Percentiles rank a stretch among this genome's conserved stretches.
Evolutionary conservation across 805 yeast species (phyloP).

Genomic region (Zygosaccharomyces rouxii): DNA sequence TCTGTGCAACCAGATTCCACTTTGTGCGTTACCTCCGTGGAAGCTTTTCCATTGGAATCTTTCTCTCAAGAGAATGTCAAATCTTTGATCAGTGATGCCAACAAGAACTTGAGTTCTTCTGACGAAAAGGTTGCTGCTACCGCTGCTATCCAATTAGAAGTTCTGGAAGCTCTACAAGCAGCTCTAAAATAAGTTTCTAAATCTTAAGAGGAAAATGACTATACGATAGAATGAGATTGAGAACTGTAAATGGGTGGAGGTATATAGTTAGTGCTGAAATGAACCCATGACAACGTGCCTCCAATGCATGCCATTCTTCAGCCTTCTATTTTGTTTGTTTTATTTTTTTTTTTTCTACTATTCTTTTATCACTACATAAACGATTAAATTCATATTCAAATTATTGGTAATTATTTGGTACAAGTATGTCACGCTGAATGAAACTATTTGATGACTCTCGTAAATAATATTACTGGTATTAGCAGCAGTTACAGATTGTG

Average conservation of each 20-base stretch:
- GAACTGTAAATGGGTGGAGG: not conserved
- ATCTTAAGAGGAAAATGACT: not conserved
- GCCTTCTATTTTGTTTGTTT: not conserved
- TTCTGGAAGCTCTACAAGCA: slow-evolving; percentile 83
- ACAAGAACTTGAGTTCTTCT: slow-evolving; percentile 77
- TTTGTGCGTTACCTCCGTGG: slow-evolving; percentile 86
- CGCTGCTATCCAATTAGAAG: slow-evolving; percentile 94
- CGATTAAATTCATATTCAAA: slow-evolving; percentile 4
- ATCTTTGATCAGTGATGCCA: slow-evolving; percentile 84
- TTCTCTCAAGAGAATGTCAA: slow-evolving; percentile 78
- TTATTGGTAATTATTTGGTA: slow-evolving; percentile 1
- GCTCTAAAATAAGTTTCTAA: slow-evolving; percentile 26
- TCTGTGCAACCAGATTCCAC: slow-evolving; percentile 92
- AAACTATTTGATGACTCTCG: not conserved
- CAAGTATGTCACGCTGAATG: not conserved
- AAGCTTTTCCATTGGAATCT: slow-evolving; percentile 87
- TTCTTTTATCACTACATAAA: slow-evolving; percentile 2
- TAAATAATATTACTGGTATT: not conserved
- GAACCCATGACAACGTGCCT: not conserved
- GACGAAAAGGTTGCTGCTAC: slow-evolving; percentile 89
- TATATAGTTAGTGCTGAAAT: not conserved
- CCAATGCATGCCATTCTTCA: not conserved
- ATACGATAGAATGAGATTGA: not conserved
- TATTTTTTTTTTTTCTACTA: not conserved
- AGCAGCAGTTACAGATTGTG: not conserved